Conservation (phyloP, 768 basidiomycete species). For the Xerocomus brunneocitrinus region DNA sequence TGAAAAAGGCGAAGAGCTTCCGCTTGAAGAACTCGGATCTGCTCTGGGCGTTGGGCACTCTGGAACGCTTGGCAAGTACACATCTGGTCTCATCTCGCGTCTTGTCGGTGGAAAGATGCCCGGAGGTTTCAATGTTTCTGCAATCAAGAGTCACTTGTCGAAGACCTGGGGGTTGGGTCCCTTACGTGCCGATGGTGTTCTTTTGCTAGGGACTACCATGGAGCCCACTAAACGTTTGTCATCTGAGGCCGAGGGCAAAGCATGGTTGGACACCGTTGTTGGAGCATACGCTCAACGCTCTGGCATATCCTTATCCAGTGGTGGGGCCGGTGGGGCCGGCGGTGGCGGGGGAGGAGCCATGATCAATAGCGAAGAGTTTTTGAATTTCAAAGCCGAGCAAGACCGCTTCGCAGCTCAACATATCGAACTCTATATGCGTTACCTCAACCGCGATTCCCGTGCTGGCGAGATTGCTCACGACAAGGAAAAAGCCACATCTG, state of each 20-base stretch:
- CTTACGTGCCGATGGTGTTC: slow-evolving; percentile 81
- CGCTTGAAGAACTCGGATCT: slow-evolving; percentile 92
- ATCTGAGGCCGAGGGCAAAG: slow-evolving; percentile 87
- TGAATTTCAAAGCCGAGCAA: slow-evolving; percentile 93
- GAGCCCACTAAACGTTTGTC: slow-evolving; percentile 93
- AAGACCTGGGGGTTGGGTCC: slow-evolving; percentile 97
- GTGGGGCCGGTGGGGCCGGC: slow-evolving; percentile 55
- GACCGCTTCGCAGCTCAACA: slow-evolving; percentile 89
- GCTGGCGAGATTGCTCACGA: slow-evolving; percentile 89
- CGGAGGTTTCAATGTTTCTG: slow-evolving; percentile 93
- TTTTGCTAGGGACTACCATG: slow-evolving; percentile 86
- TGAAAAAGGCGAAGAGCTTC: slow-evolving; percentile 97
- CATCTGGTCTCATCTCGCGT: slow-evolving; percentile 83
- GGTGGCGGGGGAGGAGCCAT: slow-evolving; percentile 72
- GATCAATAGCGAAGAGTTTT: slow-evolving; percentile 97
- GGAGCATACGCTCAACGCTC: slow-evolving; percentile 82
- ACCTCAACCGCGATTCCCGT: slow-evolving; percentile 89
- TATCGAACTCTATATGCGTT: slow-evolving; percentile 95
- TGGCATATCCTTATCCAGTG: slow-evolving; percentile 77
- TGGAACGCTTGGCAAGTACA: slow-evolving; percentile 92
- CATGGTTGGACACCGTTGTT: slow-evolving; percentile 88
- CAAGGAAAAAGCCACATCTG: slow-evolving; percentile 70
- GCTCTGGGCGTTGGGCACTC: slow-evolving; percentile 76
- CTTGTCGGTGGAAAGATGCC: slow-evolving; percentile 97
- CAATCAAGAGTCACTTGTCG: slow-evolving; percentile 82